Percentiles rank a stretch among this genome's conserved stretches.
phyloP scores from a whole-genome alignment of 2,329 filamentous ascomycete genomes.

The Aspergillus ustus region DNA sequence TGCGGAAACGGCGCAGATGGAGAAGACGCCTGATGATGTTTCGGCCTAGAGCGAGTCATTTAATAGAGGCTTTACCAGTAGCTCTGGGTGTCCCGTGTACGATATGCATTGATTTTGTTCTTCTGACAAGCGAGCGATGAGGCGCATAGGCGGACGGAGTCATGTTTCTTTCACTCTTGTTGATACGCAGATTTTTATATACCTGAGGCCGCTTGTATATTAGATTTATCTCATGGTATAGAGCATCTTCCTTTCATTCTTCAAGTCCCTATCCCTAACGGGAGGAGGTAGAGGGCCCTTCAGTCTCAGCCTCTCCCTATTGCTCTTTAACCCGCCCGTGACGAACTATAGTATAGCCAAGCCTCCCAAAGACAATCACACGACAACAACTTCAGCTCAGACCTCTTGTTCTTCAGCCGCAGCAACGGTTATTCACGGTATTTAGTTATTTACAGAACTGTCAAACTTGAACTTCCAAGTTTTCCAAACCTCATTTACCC shows the following conservation, averaged over 20 bases:
- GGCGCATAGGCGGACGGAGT: not conserved
- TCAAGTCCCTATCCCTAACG: not conserved
- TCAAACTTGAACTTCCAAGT: not conserved
- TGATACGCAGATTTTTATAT: not conserved
- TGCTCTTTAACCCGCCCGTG: not conserved
- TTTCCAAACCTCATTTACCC: not conserved
- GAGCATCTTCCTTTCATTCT: not conserved
- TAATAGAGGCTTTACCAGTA: not conserved
- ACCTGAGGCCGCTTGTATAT: not conserved
- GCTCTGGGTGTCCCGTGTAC: not conserved
- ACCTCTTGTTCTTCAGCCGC: not conserved
- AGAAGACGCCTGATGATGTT: constrained; percentile 24
- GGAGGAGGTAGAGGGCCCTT: not conserved
- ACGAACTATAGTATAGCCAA: not conserved
- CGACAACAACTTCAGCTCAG: not conserved
- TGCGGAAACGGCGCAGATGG: constrained; percentile 13
- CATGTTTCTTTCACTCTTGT: not conserved
- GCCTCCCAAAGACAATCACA: not conserved
- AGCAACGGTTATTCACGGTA: not conserved
- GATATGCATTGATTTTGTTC: not conserved
- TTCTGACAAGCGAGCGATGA: not conserved
- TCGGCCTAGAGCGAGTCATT: not conserved
- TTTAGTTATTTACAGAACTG: not conserved
- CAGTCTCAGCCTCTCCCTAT: not conserved
- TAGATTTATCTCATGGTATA: not conserved